These are phyloP conservation scores for Trichoderma gracile DNA, from an alignment of 2,329 filamentous ascomycete species.

Conservation along the genomic window DNA sequence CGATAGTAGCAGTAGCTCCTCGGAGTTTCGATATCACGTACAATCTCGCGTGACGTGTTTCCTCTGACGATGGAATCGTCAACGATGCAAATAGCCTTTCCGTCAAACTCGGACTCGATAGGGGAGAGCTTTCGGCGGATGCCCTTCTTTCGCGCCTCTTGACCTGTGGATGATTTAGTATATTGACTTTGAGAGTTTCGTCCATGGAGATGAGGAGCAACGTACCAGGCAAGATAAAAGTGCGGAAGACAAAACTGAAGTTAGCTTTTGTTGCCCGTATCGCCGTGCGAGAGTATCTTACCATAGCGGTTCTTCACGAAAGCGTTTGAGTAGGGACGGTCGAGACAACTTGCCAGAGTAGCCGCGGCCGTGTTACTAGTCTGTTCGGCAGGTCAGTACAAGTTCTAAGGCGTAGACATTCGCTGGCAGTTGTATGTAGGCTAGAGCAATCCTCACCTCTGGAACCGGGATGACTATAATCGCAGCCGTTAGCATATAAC, in stretches of 20 bases:
- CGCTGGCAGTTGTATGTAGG: neutral
- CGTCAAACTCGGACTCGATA: conserved; percentile 81
- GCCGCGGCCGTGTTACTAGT: conserved; percentile 81
- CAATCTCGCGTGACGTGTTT: conserved; percentile 32
- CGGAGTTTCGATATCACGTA: conserved; percentile 12
- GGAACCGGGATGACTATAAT: conserved; percentile 69
- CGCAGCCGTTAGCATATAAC: neutral
- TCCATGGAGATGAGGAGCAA: too few relatives aligned
- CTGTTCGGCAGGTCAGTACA: conserved; percentile 38
- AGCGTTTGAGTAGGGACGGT: conserved; percentile 75
- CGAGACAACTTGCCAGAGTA: conserved; percentile 70
- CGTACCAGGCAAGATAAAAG: conserved; percentile 10
- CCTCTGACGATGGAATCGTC: conserved; percentile 37
- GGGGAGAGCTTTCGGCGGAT: conserved; percentile 88
- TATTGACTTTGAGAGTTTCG: too few relatives aligned
- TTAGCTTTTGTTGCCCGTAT: neutral
- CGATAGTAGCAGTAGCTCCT: neutral
- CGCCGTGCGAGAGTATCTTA: neutral
- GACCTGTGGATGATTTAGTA: conserved; percentile 37
- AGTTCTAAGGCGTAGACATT: neutral
- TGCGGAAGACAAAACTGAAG: neutral
- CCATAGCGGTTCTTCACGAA: conserved; percentile 85
- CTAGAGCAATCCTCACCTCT: conserved; percentile 34
- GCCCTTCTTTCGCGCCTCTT: conserved; percentile 77
- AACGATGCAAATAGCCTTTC: conserved; percentile 73